Evolutionary conservation across 495 filamentous ascomycete genomes (phyloP).

Genomic region (Aspergillus nidulans): DNA sequence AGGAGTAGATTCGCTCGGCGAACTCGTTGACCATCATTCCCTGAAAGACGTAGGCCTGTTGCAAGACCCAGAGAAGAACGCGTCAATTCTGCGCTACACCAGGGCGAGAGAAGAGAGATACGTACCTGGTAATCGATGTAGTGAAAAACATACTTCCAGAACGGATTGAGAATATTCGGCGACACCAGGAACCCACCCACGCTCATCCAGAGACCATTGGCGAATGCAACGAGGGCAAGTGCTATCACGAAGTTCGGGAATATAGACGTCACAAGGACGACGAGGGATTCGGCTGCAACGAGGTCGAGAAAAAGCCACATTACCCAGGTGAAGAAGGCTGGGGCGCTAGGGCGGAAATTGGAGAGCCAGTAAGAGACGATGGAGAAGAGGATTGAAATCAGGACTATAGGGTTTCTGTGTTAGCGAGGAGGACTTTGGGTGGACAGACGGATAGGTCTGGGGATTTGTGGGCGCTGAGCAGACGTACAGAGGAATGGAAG

Average conservation of each 20-base stretch:
- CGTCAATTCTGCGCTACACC: no score
- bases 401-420: conserved; percentile 37
- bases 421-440: neutral
- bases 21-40: conserved; percentile 93
- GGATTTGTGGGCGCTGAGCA: neutral
- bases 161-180: conserved; percentile 65
- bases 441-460: conserved; percentile 13
- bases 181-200: conserved; percentile 77
- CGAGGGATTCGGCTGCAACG: conserved; percentile 72
- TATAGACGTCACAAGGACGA: conserved; percentile 67
- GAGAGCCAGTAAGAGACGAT: conserved; percentile 73
- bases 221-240: conserved; percentile 71
- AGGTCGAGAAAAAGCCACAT: conserved; percentile 87
- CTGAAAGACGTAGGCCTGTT: conserved; percentile 70
- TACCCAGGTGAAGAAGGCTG: conserved; percentile 72
- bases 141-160: conserved; percentile 80
- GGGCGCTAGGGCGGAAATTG: conserved; percentile 63
- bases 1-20: conserved; percentile 53
- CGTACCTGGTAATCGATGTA: conserved; percentile 74
- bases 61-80: no score
- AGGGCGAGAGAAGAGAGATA: neutral
- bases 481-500: conserved; percentile 63
- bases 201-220: conserved; percentile 84
- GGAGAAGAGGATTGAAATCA: conserved; percentile 71
- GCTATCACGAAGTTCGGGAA: conserved; percentile 75